These are phyloP conservation scores for Gnomoniopsis smithogilvyi DNA, from an alignment of 2,329 filamentous ascomycete genomes.

Conservation along the genomic window DNA sequence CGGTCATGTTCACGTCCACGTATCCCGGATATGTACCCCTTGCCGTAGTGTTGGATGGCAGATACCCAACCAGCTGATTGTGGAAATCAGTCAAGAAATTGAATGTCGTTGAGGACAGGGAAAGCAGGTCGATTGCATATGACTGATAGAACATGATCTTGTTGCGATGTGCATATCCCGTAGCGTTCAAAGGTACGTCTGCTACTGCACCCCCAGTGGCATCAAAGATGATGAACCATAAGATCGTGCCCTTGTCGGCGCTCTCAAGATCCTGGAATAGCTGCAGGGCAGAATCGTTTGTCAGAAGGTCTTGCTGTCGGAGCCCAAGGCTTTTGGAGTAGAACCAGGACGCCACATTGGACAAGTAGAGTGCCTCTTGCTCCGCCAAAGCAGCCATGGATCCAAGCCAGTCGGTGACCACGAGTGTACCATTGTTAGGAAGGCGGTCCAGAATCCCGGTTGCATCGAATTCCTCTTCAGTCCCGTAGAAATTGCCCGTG, in stretches of 20 bases:
- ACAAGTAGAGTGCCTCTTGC: slow-evolving; percentile 43
- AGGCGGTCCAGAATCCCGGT: slow-evolving; percentile 47
- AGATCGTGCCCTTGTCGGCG: slow-evolving; percentile 44
- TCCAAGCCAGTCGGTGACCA: slow-evolving; percentile 61
- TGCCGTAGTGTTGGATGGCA: slow-evolving; percentile 33
- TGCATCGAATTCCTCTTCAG: slow-evolving; percentile 50
- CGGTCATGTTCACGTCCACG: slow-evolving; percentile 49
- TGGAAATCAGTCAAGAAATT: slow-evolving; percentile 52
- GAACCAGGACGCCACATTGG: slow-evolving; percentile 48
- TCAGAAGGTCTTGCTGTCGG: slow-evolving; percentile 43
- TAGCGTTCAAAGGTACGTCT: slow-evolving; percentile 52
- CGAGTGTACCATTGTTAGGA: slow-evolving; percentile 40
- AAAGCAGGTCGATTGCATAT: slow-evolving; percentile 51
- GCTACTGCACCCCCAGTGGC: slow-evolving; percentile 57
- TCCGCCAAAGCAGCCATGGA: slow-evolving; percentile 52
- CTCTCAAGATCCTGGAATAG: slow-evolving; percentile 53
- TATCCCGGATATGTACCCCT: slow-evolving; percentile 60
- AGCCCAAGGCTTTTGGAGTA: slow-evolving; percentile 58
- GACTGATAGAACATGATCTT: slow-evolving; percentile 62
- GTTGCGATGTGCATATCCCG: slow-evolving; percentile 62
- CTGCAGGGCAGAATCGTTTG: slow-evolving; percentile 39
- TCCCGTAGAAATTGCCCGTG: slow-evolving; percentile 60
- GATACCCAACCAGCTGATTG: slow-evolving; percentile 32
- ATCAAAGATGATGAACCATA: slow-evolving; percentile 64
- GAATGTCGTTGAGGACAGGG: slow-evolving; percentile 42